Conservation (phyloP, 176 grass and related monocot genomes). For the Tillandsia leiboldiana region DNA sequence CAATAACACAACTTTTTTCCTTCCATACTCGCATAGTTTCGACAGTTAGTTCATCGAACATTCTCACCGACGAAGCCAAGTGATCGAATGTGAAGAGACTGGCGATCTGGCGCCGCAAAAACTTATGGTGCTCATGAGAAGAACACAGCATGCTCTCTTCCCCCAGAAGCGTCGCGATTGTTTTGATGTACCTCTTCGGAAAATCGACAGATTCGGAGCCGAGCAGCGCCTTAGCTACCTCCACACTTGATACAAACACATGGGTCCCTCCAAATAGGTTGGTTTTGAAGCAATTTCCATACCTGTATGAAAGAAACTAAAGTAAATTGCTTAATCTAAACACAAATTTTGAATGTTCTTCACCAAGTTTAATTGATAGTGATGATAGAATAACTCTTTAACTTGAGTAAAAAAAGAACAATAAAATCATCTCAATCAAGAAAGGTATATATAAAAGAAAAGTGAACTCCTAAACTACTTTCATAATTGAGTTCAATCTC, state of each 20-base stretch:
- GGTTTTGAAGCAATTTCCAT: slow-evolving; percentile 64
- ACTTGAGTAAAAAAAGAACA: no score
- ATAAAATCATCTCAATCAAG: no score
- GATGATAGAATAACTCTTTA: no score
- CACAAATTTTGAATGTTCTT: no score
- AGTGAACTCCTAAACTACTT: no score
- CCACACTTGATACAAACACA: not conserved
- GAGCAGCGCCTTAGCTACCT: slow-evolving; percentile 25
- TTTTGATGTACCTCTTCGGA: slow-evolving; percentile 78
- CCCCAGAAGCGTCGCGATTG: slow-evolving; percentile 56
- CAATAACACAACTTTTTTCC: slow-evolving; percentile 4
- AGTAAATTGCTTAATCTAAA: not conserved
- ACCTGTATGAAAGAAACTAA: slow-evolving; percentile 11
- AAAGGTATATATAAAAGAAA: no score
- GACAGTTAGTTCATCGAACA: slow-evolving; percentile 35
- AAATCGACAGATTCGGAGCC: slow-evolving; percentile 44
- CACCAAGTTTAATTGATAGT: no score
- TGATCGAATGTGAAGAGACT: slow-evolving; percentile 40
- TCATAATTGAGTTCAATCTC: no score
- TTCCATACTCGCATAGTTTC: slow-evolving; percentile 10
- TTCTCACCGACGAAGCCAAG: slow-evolving; percentile 22
- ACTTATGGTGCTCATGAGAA: slow-evolving; percentile 41
- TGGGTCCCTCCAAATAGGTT: slow-evolving; percentile 23
- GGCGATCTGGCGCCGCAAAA: slow-evolving; percentile 41
- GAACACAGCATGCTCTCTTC: slow-evolving; percentile 71